Conservation (phyloP, 2,329 filamentous ascomycete species). For the Xylariales sp. region DNA sequence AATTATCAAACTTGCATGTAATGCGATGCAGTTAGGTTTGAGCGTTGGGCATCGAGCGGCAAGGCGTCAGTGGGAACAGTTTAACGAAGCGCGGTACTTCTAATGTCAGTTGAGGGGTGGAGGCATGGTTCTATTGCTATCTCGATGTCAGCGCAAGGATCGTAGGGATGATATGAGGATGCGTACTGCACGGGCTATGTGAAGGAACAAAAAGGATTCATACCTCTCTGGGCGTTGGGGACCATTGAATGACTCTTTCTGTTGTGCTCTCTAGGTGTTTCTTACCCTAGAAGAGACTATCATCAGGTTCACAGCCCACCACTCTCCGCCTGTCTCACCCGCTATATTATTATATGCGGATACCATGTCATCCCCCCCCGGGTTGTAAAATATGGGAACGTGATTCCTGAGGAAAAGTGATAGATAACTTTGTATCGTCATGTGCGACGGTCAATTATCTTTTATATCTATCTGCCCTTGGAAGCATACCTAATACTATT, state of each 20-base stretch:
- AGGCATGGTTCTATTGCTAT: constrained; percentile 16
- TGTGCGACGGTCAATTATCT: neutral
- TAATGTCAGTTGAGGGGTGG: constrained; percentile 5
- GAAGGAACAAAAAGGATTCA: constrained; percentile 12
- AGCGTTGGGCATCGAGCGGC: constrained; percentile 21
- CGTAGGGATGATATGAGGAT: constrained; percentile 13
- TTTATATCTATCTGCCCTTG: neutral
- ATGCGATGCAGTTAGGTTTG: constrained; percentile 13
- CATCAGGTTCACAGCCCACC: neutral
- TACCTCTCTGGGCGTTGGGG: neutral
- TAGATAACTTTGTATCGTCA: constrained; percentile 33
- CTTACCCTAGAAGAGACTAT: neutral
- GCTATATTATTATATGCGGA: constrained; percentile 33
- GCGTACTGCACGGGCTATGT: constrained; percentile 26
- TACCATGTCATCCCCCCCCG: constrained; percentile 31
- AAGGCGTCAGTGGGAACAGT: constrained; percentile 17
- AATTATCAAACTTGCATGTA: constrained; percentile 14
- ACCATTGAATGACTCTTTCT: constrained; percentile 9
- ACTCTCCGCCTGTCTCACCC: constrained; percentile 1
- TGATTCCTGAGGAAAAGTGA: constrained; percentile 39
- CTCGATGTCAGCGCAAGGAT: neutral
- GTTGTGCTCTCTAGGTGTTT: constrained; percentile 11
- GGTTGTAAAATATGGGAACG: constrained; percentile 43
- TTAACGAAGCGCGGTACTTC: constrained; percentile 2
- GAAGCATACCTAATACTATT: neutral